phyloP scores from a whole-genome alignment of 768 basidiomycete species.

The Psilocybe azurescens region DNA sequence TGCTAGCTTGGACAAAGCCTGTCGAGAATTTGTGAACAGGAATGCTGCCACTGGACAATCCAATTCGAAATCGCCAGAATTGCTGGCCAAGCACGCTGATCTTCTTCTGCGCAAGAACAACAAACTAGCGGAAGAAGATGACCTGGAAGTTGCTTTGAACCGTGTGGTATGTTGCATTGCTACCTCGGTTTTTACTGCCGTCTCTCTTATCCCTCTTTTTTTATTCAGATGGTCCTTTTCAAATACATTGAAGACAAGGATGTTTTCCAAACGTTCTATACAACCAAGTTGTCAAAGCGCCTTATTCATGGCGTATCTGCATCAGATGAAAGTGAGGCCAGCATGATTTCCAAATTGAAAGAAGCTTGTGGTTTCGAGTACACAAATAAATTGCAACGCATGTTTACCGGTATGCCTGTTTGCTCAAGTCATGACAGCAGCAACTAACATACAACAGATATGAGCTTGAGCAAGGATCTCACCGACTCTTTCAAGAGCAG shows the following conservation, averaged over 20 bases:
- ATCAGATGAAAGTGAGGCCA: slow-evolving; percentile 95
- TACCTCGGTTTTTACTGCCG: neutral
- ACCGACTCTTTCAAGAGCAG: slow-evolving; percentile 95
- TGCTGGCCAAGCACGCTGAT: slow-evolving; percentile 93
- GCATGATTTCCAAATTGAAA: slow-evolving; percentile 98
- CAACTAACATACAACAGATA: slow-evolving; percentile 56
- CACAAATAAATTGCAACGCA: slow-evolving; percentile 93
- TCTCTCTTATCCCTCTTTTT: slow-evolving; percentile 21
- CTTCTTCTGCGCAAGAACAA: slow-evolving; percentile 91
- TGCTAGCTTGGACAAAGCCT: slow-evolving; percentile 92
- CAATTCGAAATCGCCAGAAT: slow-evolving; percentile 87
- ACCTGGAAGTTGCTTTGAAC: slow-evolving; percentile 88
- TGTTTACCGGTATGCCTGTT: slow-evolving; percentile 82
- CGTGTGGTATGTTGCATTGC: slow-evolving; percentile 68
- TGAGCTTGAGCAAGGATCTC: slow-evolving; percentile 93
- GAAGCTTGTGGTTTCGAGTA: slow-evolving; percentile 97
- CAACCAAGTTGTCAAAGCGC: slow-evolving; percentile 90
- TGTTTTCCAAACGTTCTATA: slow-evolving; percentile 98
- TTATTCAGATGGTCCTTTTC: slow-evolving; percentile 90
- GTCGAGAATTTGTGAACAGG: slow-evolving; percentile 92
- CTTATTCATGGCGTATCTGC: slow-evolving; percentile 91
- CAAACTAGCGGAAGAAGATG: slow-evolving; percentile 91
- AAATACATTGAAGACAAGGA: slow-evolving; percentile 99
- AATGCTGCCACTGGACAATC: slow-evolving; percentile 91
- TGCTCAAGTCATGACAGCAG: neutral